Evolutionary conservation across 1,139 yeast genomes (phyloP).

Genomic region (Suzukiozyma palmioleophila): DNA sequence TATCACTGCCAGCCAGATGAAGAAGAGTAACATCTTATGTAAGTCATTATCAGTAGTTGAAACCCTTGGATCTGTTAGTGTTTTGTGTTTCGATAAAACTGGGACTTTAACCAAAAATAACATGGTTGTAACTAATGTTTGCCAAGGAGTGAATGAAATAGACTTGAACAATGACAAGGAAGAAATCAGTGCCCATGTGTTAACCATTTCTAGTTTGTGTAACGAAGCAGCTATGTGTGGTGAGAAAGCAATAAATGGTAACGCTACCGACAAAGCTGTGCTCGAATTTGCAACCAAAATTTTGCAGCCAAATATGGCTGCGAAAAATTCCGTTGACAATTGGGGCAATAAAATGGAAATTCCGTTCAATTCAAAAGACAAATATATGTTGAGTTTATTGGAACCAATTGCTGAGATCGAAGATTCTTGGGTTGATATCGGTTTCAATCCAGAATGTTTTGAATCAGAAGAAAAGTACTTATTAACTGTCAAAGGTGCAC

Average conservation of each 20-base stretch:
- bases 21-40: constrained; percentile 24
- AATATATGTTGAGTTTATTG: constrained; percentile 40
- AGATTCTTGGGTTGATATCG: constrained; percentile 11
- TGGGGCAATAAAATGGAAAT: constrained; percentile 23
- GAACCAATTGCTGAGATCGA: constrained; percentile 9
- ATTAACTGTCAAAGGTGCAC: constrained; percentile 46
- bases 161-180: constrained; percentile 14
- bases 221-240: constrained; percentile 28
- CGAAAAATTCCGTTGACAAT: not conserved
- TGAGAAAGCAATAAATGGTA: constrained; percentile 27
- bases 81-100: constrained; percentile 32
- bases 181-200: constrained; percentile 8
- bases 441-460: constrained; percentile 8
- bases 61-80: constrained; percentile 33
- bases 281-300: constrained; percentile 30
- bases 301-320: constrained; percentile 8
- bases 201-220: constrained; percentile 32
- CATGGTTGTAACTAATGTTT: constrained; percentile 26
- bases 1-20: constrained; percentile 28
- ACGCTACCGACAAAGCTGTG: constrained; percentile 49
- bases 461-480: constrained; percentile 13
- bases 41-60: constrained; percentile 29
- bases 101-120: constrained; percentile 34
- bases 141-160: constrained; percentile 15
- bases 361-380: constrained; percentile 45